Base-by-base conservation (phyloP, 768 basidiomycete genomes). In the Cubamyces lactineus region DNA sequence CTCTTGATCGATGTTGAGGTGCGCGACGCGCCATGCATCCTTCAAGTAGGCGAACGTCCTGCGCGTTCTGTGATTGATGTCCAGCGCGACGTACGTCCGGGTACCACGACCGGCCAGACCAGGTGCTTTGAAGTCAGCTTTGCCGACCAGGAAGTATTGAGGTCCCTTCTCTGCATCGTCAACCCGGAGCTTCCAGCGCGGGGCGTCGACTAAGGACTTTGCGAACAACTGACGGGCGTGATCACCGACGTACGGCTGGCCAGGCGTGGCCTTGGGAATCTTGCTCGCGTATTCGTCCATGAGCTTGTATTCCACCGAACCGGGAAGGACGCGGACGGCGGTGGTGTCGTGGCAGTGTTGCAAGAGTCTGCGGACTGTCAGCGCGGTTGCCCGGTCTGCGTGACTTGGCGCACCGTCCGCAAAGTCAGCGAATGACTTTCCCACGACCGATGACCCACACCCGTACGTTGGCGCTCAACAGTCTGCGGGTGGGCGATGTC, bases 51-150 rank as follows among this genome's bases (percentile, higher is more conserved):
- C 46, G 23, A 48, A 40, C 41, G 13, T 12, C 6, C 21, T 23
- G n/a, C 28, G 28, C 28, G 28, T 28, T 7, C 28, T 3, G 7
- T 28, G 28, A 5, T 9, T 12, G 12, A 17, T 19, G 34, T 57
- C 59, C 56, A 52, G 46, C 3, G 64, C 64, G 28, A 65, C 24
- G 28, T 58, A 58, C 6, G 48, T 40, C 1, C 57, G 57, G 5
- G 48, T 58, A 9, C 26, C 41, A 15, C 57, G 57, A 1, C 57
- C 57, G 4, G 34, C 21, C 2, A 58, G 26, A 19, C 48, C 41
- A 1, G 40, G 2, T 2, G 57, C 26, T 5, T 16, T 16, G 40
- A 43, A 43, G 28, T 41, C 23, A 4, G 57, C 48, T 26, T 43
- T 41, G 19, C 40, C 57, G 26, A 51, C 57, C 11, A 58, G 41